Evolutionary conservation across 2,329 filamentous ascomycete species (phyloP).

Genomic region (Colletotrichum sp.): DNA sequence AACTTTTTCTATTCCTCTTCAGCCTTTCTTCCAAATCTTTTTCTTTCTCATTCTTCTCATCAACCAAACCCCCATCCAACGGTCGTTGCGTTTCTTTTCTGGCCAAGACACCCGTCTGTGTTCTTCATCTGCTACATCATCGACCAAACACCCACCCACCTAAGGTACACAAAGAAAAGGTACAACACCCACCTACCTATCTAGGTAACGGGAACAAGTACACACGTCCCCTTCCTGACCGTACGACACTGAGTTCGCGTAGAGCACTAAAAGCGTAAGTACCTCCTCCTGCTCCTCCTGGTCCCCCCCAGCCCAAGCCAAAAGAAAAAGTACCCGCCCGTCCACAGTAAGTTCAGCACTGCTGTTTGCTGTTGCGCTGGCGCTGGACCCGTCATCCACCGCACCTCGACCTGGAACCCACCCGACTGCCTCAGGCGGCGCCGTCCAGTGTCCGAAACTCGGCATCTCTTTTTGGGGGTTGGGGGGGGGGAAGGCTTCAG

Average conservation of each 20-base stretch:
- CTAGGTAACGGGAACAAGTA: neutral
- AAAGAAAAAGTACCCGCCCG: neutral
- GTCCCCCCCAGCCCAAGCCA: neutral
- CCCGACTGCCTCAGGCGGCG: neutral
- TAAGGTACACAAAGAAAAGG: neutral
- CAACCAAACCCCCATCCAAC: neutral
- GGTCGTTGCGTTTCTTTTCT: neutral
- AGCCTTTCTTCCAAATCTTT: neutral
- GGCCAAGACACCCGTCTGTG: neutral
- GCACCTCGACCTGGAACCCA: neutral
- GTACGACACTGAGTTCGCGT: neutral
- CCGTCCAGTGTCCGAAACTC: constrained; percentile 16
- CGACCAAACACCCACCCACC: neutral
- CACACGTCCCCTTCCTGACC: neutral
- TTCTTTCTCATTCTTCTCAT: neutral
- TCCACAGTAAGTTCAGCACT: neutral
- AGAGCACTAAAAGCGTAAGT: neutral
- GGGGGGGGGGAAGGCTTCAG: neutral
- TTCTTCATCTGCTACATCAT: neutral
- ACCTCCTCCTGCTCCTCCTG: neutral
- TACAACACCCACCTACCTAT: neutral
- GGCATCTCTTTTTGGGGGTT: neutral
- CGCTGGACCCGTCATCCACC: neutral
- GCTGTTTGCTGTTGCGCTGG: neutral
- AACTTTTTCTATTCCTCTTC: neutral